Conservation (phyloP, 495 filamentous ascomycete species). For the Podospora didyma region DNA sequence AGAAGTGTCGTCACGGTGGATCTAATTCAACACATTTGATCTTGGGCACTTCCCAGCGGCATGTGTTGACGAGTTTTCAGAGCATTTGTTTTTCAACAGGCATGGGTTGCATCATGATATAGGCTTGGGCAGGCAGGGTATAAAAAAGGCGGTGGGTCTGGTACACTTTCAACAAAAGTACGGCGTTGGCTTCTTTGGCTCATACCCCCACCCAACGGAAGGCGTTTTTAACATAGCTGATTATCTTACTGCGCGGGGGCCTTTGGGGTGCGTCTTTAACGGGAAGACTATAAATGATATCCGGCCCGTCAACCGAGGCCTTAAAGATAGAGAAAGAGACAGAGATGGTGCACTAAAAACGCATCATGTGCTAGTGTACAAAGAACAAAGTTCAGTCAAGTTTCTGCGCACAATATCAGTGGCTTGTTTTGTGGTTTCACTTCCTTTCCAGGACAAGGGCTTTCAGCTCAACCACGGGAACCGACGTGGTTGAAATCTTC, state of each 20-base stretch:
- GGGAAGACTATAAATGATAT: slow-evolving; percentile 6
- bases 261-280: slow-evolving; percentile 7
- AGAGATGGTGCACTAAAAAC: not conserved
- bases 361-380: not conserved
- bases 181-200: slow-evolving; percentile 45
- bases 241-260: slow-evolving; percentile 13
- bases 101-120: slow-evolving; percentile 43
- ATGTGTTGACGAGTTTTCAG: slow-evolving; percentile 20
- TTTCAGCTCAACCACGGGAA: too few relatives aligned
- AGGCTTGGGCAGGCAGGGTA: slow-evolving; percentile 32
- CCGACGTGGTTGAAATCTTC: too few relatives aligned
- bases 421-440: not conserved
- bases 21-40: slow-evolving; percentile 25
- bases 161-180: slow-evolving; percentile 52
- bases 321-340: slow-evolving; percentile 11
- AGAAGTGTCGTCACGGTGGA: slow-evolving; percentile 12
- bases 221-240: slow-evolving; percentile 30
- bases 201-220: slow-evolving; percentile 30
- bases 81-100: slow-evolving; percentile 43
- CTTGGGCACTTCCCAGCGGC: slow-evolving; percentile 22
- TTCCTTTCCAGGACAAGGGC: too few relatives aligned
- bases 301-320: slow-evolving; percentile 33
- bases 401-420: not conserved
- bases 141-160: slow-evolving; percentile 43
- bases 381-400: not conserved